These are phyloP conservation scores for Craterostigma plantagineum DNA, from an alignment of 257 asterid species.

Conservation along the genomic window DNA sequence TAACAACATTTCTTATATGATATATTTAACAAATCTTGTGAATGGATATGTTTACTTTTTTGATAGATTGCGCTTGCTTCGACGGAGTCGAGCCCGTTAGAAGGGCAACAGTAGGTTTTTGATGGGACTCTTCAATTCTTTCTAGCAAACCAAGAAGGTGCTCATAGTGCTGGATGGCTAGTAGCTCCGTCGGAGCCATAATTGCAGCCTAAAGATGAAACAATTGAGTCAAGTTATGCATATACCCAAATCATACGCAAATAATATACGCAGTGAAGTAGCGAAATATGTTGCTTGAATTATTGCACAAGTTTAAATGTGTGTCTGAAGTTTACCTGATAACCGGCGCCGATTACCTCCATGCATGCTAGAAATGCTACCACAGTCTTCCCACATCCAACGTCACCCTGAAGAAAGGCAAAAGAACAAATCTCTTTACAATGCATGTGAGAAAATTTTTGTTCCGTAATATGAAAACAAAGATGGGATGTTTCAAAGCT, in stretches of 20 bases:
- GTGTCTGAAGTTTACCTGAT: slow-evolving; percentile 33
- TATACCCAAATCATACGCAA: too few species aligned
- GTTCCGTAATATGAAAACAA: too few species aligned
- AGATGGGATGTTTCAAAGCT: too few species aligned
- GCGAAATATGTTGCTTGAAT: too few species aligned
- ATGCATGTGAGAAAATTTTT: too few species aligned
- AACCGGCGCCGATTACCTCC: slow-evolving; percentile 86
- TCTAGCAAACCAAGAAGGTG: slow-evolving; percentile 52
- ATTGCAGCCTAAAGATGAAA: slow-evolving; percentile 67
- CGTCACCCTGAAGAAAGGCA: slow-evolving; percentile 56
- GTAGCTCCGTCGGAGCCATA: slow-evolving; percentile 98
- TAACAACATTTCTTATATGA: too few species aligned
- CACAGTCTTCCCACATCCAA: slow-evolving; percentile 95
- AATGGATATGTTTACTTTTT: slow-evolving; percentile 28
- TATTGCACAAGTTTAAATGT: background rate
- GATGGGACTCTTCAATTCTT: slow-evolving; percentile 22
- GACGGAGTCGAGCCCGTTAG: slow-evolving; percentile 81
- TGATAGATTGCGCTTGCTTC: slow-evolving; percentile 51
- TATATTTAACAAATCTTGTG: background rate
- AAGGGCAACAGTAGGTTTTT: slow-evolving; percentile 61
- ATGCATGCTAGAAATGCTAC: slow-evolving; percentile 92
- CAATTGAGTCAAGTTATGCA: slow-evolving; percentile 9
- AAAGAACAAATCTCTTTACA: background rate
- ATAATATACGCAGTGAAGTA: too few species aligned
- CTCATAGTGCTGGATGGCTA: slow-evolving; percentile 86